Conservation (phyloP, 345 rosid species). For the Fremontodendron californicum region DNA sequence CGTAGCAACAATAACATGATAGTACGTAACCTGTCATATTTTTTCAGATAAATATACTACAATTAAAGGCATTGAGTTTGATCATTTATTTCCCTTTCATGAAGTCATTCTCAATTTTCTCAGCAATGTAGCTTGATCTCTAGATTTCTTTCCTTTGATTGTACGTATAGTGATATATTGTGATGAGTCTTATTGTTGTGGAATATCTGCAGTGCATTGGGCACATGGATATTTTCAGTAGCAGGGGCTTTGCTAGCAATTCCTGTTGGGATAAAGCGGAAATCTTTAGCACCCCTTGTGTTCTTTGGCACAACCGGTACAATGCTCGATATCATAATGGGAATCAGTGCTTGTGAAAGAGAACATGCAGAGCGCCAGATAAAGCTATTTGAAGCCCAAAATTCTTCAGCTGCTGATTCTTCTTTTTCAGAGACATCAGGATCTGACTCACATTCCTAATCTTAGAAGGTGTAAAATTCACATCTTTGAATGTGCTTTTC, state of each 20-base stretch:
- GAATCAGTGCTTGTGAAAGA: slow-evolving; percentile 84
- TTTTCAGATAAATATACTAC: neutral
- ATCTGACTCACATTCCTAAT: slow-evolving; percentile 13
- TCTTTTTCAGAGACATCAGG: slow-evolving; percentile 18
- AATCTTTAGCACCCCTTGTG: slow-evolving; percentile 83
- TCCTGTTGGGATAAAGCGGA: slow-evolving; percentile 87
- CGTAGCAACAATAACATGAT: too few relatives aligned
- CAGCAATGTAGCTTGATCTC: neutral
- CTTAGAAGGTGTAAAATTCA: neutral
- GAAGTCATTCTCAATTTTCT: neutral
- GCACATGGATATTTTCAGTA: slow-evolving; percentile 92
- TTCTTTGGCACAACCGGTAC: slow-evolving; percentile 97
- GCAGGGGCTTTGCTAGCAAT: slow-evolving; percentile 83
- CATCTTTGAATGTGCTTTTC: neutral
- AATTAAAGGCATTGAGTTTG: neutral
- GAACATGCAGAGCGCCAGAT: slow-evolving; percentile 93
- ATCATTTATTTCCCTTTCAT: neutral
- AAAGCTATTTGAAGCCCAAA: slow-evolving; percentile 68
- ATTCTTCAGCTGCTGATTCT: slow-evolving; percentile 31
- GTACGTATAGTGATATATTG: neutral
- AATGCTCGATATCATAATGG: slow-evolving; percentile 90
- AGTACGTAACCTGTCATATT: neutral
- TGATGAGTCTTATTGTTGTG: slow-evolving; percentile 5
- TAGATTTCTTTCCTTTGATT: neutral
- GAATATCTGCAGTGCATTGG: slow-evolving; percentile 63